A percentile compares a stretch with the other conserved stretches of the same genome.
Evolutionary conservation across 495 filamentous ascomycete genomes (phyloP).

Genomic region (Lasiosphaeris hirsuta): DNA sequence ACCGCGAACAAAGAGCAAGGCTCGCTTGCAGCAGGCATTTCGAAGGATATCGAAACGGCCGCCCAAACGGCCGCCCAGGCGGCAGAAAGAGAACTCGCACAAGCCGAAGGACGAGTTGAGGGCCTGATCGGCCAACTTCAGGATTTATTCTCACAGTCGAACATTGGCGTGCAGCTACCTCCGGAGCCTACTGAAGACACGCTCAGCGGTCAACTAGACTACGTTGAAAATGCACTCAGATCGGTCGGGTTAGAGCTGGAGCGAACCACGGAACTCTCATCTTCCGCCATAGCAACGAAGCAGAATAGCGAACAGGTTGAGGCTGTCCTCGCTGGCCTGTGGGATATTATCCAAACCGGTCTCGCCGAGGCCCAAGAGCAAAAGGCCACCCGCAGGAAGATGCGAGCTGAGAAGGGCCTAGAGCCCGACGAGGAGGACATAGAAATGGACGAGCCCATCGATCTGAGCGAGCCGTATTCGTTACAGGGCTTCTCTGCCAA

Average conservation of each 20-base stretch:
- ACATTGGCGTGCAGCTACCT: constrained; percentile 25
- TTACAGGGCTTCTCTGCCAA: constrained; percentile 66
- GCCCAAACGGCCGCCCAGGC: constrained; percentile 13
- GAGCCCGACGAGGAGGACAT: constrained; percentile 45
- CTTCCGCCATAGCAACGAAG: constrained; percentile 24
- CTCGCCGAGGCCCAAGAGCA: constrained; percentile 56
- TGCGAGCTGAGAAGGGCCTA: constrained; percentile 40
- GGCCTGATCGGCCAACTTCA: constrained; percentile 32
- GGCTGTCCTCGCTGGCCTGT: constrained; percentile 61
- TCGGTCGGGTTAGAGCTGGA: constrained; percentile 32
- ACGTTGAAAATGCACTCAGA: constrained; percentile 35
- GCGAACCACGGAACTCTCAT: constrained; percentile 26
- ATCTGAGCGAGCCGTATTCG: constrained; percentile 59
- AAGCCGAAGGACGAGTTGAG: constrained; percentile 30
- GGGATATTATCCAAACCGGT: constrained; percentile 65
- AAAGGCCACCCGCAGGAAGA: constrained; percentile 48
- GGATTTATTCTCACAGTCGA: constrained; percentile 26
- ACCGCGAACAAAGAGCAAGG: constrained; percentile 30
- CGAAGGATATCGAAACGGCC: constrained; percentile 12
- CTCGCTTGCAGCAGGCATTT: constrained; percentile 4
- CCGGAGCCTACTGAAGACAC: constrained; percentile 22
- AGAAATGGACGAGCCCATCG: constrained; percentile 48
- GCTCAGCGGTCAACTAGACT: constrained; percentile 39
- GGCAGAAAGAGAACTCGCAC: constrained; percentile 16
- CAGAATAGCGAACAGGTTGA: constrained; percentile 55